These are phyloP conservation scores for Cryoendolithus antarcticus DNA, from an alignment of 2,329 filamentous ascomycete species.

Conservation along the genomic window DNA sequence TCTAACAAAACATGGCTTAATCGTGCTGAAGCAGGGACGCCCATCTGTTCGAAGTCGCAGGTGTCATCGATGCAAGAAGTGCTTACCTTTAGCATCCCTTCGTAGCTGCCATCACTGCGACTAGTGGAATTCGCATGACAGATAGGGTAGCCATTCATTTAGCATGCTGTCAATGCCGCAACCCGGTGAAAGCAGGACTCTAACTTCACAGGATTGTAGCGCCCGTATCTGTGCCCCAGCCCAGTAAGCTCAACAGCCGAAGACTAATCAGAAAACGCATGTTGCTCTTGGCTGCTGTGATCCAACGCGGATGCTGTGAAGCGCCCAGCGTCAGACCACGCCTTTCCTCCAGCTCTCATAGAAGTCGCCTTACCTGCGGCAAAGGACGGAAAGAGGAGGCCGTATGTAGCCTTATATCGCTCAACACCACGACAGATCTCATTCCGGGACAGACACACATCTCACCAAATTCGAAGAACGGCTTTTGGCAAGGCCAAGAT, in stretches of 20 bases:
- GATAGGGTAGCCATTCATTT: too few relatives aligned
- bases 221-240: slow-evolving; percentile 58
- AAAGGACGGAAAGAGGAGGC: slow-evolving; percentile 18
- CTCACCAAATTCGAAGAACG: too few relatives aligned
- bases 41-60: too few relatives aligned
- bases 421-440: not conserved
- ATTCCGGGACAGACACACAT: not conserved
- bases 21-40: too few relatives aligned
- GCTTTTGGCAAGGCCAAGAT: too few relatives aligned
- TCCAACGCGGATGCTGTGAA: slow-evolving; percentile 29
- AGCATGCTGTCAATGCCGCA: not conserved
- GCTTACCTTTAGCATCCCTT: too few relatives aligned
- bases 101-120: too few relatives aligned
- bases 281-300: slow-evolving; percentile 17
- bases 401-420: slow-evolving; percentile 5
- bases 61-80: too few relatives aligned
- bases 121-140: too few relatives aligned
- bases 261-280: slow-evolving; percentile 49
- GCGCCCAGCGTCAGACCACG: slow-evolving; percentile 19
- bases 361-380: slow-evolving; percentile 1
- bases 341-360: slow-evolving; percentile 23
- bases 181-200: not conserved
- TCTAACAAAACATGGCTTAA: too few relatives aligned
- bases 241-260: slow-evolving; percentile 44
- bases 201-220: slow-evolving; percentile 31